Conservation (phyloP, 768 basidiomycete genomes). For the Termitomyces sp. region DNA sequence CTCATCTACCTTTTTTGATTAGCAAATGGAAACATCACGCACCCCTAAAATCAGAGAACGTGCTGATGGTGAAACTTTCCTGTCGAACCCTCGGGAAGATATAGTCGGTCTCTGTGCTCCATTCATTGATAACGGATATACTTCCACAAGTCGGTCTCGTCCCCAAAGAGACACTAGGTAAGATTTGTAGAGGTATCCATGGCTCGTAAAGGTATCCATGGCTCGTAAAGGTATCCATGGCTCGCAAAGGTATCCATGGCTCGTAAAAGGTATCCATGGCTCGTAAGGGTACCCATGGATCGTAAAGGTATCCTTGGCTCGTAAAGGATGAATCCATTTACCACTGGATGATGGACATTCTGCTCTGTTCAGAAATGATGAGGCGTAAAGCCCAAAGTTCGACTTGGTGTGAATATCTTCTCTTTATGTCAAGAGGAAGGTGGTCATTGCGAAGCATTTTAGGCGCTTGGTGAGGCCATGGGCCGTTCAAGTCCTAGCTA, state of each 20-base stretch:
- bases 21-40: background rate
- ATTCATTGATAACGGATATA: slow-evolving; percentile 10
- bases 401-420: slow-evolving; percentile 24
- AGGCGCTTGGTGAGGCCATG: slow-evolving; percentile 33
- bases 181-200: background rate
- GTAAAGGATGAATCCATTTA: background rate
- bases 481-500: slow-evolving; percentile 24
- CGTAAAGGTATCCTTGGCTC: background rate
- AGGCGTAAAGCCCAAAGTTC: slow-evolving; percentile 42
- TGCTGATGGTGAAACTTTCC: slow-evolving; percentile 14
- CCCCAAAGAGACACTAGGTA: slow-evolving; percentile 26
- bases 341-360: background rate
- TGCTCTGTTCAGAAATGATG: slow-evolving; percentile 30
- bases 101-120: slow-evolving; percentile 10
- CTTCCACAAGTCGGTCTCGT: slow-evolving; percentile 17
- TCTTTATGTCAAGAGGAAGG: slow-evolving; percentile 1
- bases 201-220: background rate
- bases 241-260: background rate
- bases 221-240: background rate
- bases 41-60: slow-evolving; percentile 28
- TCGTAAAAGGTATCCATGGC: background rate
- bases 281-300: too few species aligned
- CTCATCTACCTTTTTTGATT: slow-evolving; percentile 6
- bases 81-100: slow-evolving; percentile 14
- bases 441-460: slow-evolving; percentile 28